Evolutionary conservation across 1,284 basidiomycete genomes (phyloP).

Genomic region (Ceratobasidium sp.): DNA sequence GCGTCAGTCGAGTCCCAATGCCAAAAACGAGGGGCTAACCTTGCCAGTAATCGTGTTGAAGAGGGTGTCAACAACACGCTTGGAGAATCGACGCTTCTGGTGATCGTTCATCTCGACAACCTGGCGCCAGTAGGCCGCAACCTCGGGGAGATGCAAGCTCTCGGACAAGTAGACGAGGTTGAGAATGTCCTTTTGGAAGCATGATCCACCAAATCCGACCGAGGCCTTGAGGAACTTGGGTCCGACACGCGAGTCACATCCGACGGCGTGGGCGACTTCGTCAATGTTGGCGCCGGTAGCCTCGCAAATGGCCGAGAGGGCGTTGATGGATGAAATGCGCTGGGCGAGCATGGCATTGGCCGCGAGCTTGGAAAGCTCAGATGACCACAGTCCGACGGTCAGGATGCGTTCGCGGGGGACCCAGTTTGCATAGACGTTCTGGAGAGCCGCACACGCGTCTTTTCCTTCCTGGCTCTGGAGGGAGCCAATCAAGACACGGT

Average conservation of each 20-base stretch:
- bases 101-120: conserved; percentile 97
- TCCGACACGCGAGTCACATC: conserved; percentile 91
- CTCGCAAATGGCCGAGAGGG: conserved; percentile 98
- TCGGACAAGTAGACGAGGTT: conserved; percentile 98
- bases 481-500: conserved; percentile 96
- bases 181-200: conserved; percentile 99
- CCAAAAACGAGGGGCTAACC: conserved; percentile 54
- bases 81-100: conserved; percentile 90
- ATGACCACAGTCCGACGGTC: conserved; percentile 97
- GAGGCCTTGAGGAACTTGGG: conserved; percentile 95
- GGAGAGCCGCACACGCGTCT: conserved; percentile 78
- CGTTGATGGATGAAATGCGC: conserved; percentile 98
- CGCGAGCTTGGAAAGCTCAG: conserved; percentile 95
- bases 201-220: conserved; percentile 97
- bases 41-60: conserved; percentile 98
- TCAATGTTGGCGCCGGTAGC: conserved; percentile 99
- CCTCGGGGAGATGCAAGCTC: conserved; percentile 91
- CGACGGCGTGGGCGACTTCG: conserved; percentile 95
- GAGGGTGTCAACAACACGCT: conserved; percentile 89
- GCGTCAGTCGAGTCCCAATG: neutral
- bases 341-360: conserved; percentile 99
- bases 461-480: conserved; percentile 87
- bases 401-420: conserved; percentile 88
- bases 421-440: conserved; percentile 93
- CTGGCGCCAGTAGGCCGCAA: conserved; percentile 97